Evolutionary conservation across 2,329 filamentous ascomycete species (phyloP), one percentile per base, ranked within the genome.

Genomic region (Pezicula radicicola): DNA sequence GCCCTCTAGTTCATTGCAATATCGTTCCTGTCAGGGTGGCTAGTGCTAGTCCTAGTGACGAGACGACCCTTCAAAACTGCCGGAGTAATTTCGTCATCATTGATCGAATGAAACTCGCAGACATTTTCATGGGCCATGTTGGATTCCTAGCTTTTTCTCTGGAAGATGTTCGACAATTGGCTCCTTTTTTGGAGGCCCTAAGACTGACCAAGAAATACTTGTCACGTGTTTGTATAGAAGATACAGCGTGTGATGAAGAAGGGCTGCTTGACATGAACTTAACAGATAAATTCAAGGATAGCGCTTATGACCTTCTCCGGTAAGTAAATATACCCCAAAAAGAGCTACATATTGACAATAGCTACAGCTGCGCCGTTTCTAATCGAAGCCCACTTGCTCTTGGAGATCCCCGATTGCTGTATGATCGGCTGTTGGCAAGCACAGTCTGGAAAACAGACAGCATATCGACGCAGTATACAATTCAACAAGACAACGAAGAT

Each of bases 221-320:
- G 16, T 55, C 53, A 3, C 13, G 8, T 2, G 13, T 53, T 27
- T 55, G 35, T 10, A 40, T 10, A 5, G 44, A 52, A 54, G 36
- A 52, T 33, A 58, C 56, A 15, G 46, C 48, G 18, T 54, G 51
- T 27, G 21, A 15, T 6, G 51, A 49, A 36, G 28, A 45, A 28
- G 48, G 54, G 9, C 2, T 47, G 7, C 9, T 53, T 25, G 49
- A 56, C 18, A 33, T 18, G 3, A 40, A 16, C 13, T 33, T 56
- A 27, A 56, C 51, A 15, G 19, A 10, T 30, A 28, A 49, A 30
- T 54, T 58, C 49, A 54, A 40, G 5, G 36, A 48, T 13, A 48
- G 56, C 30, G 56, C 56, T 25, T 51, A 56, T 35, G 19, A 54
- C 16, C 25, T 56, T 18, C 27, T 56, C 3, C 51, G 51, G 54